phyloP scores from a whole-genome alignment of 805 yeast species.

The Schwanniomyces occidentalis region DNA sequence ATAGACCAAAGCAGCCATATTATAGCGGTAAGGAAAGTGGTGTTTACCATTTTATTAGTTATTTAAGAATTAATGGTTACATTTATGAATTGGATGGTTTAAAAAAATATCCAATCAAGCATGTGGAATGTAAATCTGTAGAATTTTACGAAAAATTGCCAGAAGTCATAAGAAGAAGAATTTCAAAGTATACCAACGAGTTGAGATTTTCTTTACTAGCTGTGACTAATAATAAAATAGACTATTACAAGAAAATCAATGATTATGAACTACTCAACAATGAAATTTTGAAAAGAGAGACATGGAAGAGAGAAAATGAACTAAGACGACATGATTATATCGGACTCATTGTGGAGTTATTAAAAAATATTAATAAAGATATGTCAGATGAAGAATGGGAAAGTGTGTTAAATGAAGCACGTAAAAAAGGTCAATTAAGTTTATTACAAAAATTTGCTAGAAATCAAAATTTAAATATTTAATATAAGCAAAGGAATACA shows the following conservation, averaged over 20 bases:
- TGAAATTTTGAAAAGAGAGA: slow-evolving; percentile 49
- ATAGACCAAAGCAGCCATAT: slow-evolving; percentile 17
- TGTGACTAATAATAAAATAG: slow-evolving; percentile 51
- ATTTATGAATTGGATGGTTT: slow-evolving; percentile 67
- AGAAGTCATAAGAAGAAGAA: slow-evolving; percentile 45
- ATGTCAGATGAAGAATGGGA: slow-evolving; percentile 43
- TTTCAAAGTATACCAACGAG: slow-evolving; percentile 49
- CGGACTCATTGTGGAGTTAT: slow-evolving; percentile 48
- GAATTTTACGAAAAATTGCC: slow-evolving; percentile 46
- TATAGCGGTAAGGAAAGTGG: slow-evolving; percentile 47
- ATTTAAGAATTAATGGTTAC: slow-evolving; percentile 41
- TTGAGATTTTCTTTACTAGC: slow-evolving; percentile 58
- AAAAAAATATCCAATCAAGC: slow-evolving; percentile 54
- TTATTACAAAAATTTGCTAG: slow-evolving; percentile 5
- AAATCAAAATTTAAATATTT: slow-evolving; percentile 1
- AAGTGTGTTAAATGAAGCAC: slow-evolving; percentile 23
- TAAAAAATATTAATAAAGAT: slow-evolving; percentile 39
- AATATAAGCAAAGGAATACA: slow-evolving; percentile 1
- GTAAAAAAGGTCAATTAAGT: slow-evolving; percentile 12
- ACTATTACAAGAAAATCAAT: slow-evolving; percentile 33
- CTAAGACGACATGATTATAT: slow-evolving; percentile 55
- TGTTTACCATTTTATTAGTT: slow-evolving; percentile 62
- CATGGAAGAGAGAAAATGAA: slow-evolving; percentile 55
- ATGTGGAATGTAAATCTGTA: slow-evolving; percentile 38
- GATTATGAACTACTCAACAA: slow-evolving; percentile 36